Conservation (phyloP, 2,329 filamentous ascomycete genomes). For the Xylariales sp. region DNA sequence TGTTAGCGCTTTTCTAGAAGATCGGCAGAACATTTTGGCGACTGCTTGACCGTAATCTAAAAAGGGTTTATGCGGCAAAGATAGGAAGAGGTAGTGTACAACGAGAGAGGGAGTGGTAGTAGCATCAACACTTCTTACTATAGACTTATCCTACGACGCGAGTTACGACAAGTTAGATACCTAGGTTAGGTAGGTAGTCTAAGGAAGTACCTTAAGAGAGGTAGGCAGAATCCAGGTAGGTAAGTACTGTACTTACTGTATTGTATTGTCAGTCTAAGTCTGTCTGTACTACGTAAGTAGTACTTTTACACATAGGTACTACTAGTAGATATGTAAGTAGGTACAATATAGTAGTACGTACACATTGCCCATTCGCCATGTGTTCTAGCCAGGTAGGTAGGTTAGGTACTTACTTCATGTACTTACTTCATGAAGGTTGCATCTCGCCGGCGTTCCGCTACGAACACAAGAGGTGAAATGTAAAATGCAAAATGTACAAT, state of each 20-base stretch:
- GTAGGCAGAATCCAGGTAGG: too few species aligned
- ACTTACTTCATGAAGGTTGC: too few species aligned
- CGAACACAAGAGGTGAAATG: constrained; percentile 16
- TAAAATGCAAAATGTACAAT: too few species aligned
- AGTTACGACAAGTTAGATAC: background rate
- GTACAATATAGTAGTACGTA: too few species aligned
- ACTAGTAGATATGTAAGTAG: too few species aligned
- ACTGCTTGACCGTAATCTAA: constrained; percentile 28
- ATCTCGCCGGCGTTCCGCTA: constrained; percentile 7
- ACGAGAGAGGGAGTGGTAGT: background rate
- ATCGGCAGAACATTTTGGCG: constrained; percentile 34
- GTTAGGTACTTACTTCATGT: constrained; percentile 12
- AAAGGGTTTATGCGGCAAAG: constrained; percentile 11
- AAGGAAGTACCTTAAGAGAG: too few species aligned
- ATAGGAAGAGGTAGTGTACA: background rate
- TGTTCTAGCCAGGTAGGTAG: constrained; percentile 1
- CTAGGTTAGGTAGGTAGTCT: background rate
- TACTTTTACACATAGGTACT: background rate
- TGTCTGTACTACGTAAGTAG: background rate
- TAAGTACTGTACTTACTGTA: too few species aligned
- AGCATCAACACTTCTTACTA: background rate
- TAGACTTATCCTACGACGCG: too few species aligned
- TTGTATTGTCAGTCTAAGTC: too few species aligned
- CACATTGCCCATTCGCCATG: constrained; percentile 4
- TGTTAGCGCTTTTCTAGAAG: constrained; percentile 37